These are phyloP conservation scores for Metschnikowia cerradonensis DNA, from an alignment of 805 yeast genomes.

Conservation along the genomic window DNA sequence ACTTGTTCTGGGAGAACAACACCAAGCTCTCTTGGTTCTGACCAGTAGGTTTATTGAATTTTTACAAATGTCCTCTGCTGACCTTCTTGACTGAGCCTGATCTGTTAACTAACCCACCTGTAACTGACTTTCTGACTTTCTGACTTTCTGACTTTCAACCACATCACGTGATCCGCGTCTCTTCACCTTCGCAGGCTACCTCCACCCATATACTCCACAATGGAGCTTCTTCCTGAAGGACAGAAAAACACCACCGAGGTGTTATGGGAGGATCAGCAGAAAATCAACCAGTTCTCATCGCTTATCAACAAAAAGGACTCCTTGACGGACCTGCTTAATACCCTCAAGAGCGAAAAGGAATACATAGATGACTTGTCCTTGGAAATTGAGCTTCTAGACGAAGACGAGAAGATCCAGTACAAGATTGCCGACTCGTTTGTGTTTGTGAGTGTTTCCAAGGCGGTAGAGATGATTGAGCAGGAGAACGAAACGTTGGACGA, in stretches of 20 bases:
- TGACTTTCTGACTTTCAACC: too few relatives aligned
- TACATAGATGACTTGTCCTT: conserved; percentile 79
- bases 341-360: conserved; percentile 68
- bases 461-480: conserved; percentile 60
- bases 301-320: conserved; percentile 68
- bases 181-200: background rate
- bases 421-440: conserved; percentile 80
- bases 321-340: conserved; percentile 45
- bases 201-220: conserved; percentile 10
- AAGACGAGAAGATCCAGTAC: conserved; percentile 66
- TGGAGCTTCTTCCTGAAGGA: conserved; percentile 54
- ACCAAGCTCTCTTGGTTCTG: conserved; percentile 42
- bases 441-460: conserved; percentile 61
- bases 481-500: conserved; percentile 53
- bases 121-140: too few relatives aligned
- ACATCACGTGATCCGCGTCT: background rate
- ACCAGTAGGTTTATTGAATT: too few relatives aligned
- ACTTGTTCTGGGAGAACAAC: conserved; percentile 39
- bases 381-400: conserved; percentile 83
- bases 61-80: too few relatives aligned
- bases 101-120: too few relatives aligned
- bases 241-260: conserved; percentile 57
- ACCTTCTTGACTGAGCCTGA: background rate
- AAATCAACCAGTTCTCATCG: conserved; percentile 84
- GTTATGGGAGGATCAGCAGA: conserved; percentile 80